A percentile compares a stretch with the other conserved stretches of the same genome.
These are phyloP conservation scores for Chaetomiaceae sp. DNA, from an alignment of 2,329 filamentous ascomycete genomes.

Conservation along the genomic window DNA sequence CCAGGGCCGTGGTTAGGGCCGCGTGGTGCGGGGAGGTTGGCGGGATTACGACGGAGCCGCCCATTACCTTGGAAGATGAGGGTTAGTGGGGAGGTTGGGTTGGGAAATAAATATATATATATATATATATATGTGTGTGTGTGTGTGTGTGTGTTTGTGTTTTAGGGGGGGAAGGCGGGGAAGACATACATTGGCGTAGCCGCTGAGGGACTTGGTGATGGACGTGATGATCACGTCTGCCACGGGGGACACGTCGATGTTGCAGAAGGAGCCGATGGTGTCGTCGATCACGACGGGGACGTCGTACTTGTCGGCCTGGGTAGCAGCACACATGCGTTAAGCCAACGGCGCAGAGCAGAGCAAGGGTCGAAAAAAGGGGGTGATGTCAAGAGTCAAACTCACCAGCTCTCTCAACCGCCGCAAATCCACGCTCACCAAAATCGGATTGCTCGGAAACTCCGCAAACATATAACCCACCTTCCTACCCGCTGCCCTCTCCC, in stretches of 20 bases:
- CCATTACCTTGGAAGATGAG: slow-evolving; percentile 39
- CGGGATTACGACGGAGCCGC: slow-evolving; percentile 47
- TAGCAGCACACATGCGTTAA: too few species aligned
- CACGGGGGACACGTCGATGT: slow-evolving; percentile 46
- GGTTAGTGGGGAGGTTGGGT: not conserved
- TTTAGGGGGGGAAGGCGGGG: slow-evolving; percentile 2
- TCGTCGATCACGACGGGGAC: slow-evolving; percentile 48
- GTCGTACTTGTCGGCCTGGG: slow-evolving; percentile 38
- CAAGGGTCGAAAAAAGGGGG: not conserved
- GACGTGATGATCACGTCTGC: slow-evolving; percentile 49
- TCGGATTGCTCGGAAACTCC: slow-evolving; percentile 49
- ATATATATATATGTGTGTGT: too few species aligned
- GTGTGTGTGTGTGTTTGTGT: too few species aligned
- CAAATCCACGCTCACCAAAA: slow-evolving; percentile 41
- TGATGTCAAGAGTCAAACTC: slow-evolving; percentile 23
- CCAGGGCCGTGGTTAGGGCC: slow-evolving; percentile 32
- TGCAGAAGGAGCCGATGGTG: slow-evolving; percentile 45
- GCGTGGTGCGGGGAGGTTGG: slow-evolving; percentile 41
- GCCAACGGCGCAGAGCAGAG: too few species aligned
- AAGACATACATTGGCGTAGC: slow-evolving; percentile 42
- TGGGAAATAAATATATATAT: too few species aligned
- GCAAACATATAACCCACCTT: slow-evolving; percentile 44
- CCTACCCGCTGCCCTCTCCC: slow-evolving; percentile 36
- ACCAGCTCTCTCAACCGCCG: slow-evolving; percentile 38
- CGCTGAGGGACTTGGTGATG: slow-evolving; percentile 57